Conservation (phyloP, 192 early-diverging fungal genomes). For the Podila horticola region DNA sequence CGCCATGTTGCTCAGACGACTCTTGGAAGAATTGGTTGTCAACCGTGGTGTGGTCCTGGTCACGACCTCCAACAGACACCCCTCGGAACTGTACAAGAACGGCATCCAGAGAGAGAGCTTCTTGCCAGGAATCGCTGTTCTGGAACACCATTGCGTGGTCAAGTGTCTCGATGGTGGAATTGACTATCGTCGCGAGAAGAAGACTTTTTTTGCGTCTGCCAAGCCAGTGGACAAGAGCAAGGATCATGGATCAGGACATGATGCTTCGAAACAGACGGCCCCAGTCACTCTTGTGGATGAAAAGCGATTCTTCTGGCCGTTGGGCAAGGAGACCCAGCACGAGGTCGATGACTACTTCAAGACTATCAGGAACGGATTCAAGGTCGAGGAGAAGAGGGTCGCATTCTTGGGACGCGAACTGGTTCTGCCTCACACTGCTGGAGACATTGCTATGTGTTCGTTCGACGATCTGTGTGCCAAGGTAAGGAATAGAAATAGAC, state of each 20-base stretch:
- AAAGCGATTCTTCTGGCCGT: constrained; percentile 78
- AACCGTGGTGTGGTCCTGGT: constrained; percentile 86
- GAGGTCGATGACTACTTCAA: constrained; percentile 56
- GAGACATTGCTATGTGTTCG: constrained; percentile 75
- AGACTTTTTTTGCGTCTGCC: constrained; percentile 45
- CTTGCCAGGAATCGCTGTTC: constrained; percentile 88
- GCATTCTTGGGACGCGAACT: constrained; percentile 82
- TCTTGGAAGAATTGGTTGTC: constrained; percentile 85
- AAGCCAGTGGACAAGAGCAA: constrained; percentile 32
- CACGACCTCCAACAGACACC: constrained; percentile 94
- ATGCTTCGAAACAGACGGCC: constrained; percentile 42
- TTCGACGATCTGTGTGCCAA: constrained; percentile 84
- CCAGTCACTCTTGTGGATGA: constrained; percentile 60
- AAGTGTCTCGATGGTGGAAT: constrained; percentile 89
- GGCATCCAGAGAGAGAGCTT: constrained; percentile 95
- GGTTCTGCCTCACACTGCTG: constrained; percentile 69
- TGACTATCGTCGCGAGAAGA: constrained; percentile 80
- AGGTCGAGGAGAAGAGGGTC: constrained; percentile 59
- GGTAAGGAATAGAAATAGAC: constrained; percentile 12
- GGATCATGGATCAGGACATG: neutral
- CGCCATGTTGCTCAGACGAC: constrained; percentile 90
- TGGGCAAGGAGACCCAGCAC: constrained; percentile 56
- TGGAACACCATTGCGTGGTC: constrained; percentile 84
- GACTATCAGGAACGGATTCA: constrained; percentile 18
- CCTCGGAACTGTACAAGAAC: constrained; percentile 94